Base-by-base conservation (phyloP, 768 basidiomycete genomes). In the Rhodotorula taiwanensis region DNA sequence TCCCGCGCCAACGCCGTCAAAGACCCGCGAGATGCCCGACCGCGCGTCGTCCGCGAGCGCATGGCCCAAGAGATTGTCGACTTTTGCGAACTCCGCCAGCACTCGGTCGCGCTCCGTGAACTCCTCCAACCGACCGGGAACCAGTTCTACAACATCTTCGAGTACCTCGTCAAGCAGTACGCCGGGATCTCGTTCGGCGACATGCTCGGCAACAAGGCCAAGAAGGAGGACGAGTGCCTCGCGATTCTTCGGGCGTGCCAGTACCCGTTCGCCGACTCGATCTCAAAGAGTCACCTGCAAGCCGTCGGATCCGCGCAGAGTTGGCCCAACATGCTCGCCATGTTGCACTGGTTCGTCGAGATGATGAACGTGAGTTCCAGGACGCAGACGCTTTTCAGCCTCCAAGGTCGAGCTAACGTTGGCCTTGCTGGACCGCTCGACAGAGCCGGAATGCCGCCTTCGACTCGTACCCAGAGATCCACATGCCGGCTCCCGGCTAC, bases 331-430 rank as follows among this genome's bases (percentile, higher is more conserved):
- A 76, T 95, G 30, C 79, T 98, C 21, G 94, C 88, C 27, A 87
- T 88, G 72, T 74, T 98, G 39, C 87, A 93, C 76, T 99, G 95
- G 95, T 77, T 99, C 20, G 88, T 88, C 13, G 86, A 89, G 70
- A 75, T 89, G 68, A 86, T 87, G 71, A 86, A 86, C 78, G 94
- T 93, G 30, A 21, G 65, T 48, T 2, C 20, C 16, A 3, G 33
- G 33, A 23, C 23, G n/a, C n/a, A n/a, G n/a, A n/a, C n/a, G n/a
- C n/a, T n/a, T n/a, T n/a, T n/a, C n/a, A n/a, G n/a, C n/a, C n/a
- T n/a, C n/a, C n/a, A n/a, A n/a, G n/a, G n/a, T n/a, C n/a, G n/a
- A 7, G 28, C 25, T 44, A 48, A 67, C 28, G 28, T n/a, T n/a
- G n/a, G n/a, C n/a, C n/a, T n/a, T n/a, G n/a, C n/a, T n/a, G n/a